phyloP scores from a whole-genome alignment of 495 filamentous ascomycete genomes.

The Talaromyces wortmannii region DNA sequence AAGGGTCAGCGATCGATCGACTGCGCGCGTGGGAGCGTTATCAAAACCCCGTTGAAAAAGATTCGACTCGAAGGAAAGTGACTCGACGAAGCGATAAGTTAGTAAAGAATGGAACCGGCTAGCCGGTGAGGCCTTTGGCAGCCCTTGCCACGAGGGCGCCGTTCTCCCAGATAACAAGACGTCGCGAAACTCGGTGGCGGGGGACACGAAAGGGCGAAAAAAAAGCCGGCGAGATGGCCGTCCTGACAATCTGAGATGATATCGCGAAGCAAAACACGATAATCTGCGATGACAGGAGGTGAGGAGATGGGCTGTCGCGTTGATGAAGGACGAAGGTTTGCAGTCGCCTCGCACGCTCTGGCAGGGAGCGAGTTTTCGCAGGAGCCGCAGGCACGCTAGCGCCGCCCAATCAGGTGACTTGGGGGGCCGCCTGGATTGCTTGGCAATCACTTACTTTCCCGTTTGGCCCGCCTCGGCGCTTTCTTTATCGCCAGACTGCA shows the following conservation, averaged over 20 bases:
- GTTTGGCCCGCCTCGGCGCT: neutral
- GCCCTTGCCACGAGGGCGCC: constrained; percentile 50
- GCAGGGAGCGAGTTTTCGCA: constrained; percentile 36
- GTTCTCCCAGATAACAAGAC: constrained; percentile 36
- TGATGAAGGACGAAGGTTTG: constrained; percentile 36
- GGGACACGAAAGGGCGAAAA: constrained; percentile 12
- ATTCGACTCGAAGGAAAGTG: constrained; percentile 30
- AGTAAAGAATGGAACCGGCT: constrained; percentile 22
- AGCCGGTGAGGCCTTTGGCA: constrained; percentile 45
- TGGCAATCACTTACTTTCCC: too few relatives aligned
- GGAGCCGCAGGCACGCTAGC: constrained; percentile 24
- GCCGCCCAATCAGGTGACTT: constrained; percentile 3
- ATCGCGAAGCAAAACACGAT: constrained; percentile 41
- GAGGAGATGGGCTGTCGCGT: constrained; percentile 23
- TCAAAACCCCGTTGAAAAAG: neutral
- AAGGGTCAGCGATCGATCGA: neutral
- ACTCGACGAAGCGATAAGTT: constrained; percentile 1
- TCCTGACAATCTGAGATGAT: constrained; percentile 8
- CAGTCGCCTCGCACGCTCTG: constrained; percentile 34
- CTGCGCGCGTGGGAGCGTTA: neutral
- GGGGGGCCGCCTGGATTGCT: neutral
- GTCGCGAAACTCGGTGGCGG: constrained; percentile 25
- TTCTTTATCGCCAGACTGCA: constrained; percentile 1
- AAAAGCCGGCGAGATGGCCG: constrained; percentile 6
- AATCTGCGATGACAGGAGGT: constrained; percentile 27